Percentiles rank a stretch among this genome's conserved stretches.
phyloP scores from a whole-genome alignment of 2,329 filamentous ascomycete species.

The Coniochaeta ligniaria region DNA sequence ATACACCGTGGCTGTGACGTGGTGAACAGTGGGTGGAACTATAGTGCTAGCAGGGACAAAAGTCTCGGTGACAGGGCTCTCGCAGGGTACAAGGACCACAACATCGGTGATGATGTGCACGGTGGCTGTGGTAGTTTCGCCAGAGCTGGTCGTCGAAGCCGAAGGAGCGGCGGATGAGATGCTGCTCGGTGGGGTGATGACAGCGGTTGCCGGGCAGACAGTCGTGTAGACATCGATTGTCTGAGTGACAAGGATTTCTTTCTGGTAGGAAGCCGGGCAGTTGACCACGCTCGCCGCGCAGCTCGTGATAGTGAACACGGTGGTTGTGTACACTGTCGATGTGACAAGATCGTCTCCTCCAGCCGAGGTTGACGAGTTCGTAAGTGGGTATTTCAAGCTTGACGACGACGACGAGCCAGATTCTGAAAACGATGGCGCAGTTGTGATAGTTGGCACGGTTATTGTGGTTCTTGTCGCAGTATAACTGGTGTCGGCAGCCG shows the following conservation, averaged over 20 bases:
- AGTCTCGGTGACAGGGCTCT: slow-evolving; percentile 15
- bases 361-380: not conserved
- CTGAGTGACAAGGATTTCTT: slow-evolving; percentile 14
- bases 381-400: not conserved
- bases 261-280: slow-evolving; percentile 17
- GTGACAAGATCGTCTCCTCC: slow-evolving; percentile 7
- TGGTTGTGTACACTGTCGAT: slow-evolving; percentile 6
- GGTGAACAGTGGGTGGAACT: not conserved
- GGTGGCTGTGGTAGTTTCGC: not conserved
- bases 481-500: not conserved
- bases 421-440: not conserved
- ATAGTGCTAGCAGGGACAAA: slow-evolving; percentile 55
- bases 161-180: slow-evolving; percentile 2
- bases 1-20: slow-evolving; percentile 4
- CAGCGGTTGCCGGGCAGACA: slow-evolving; percentile 6
- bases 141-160: not conserved
- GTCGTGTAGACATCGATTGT: slow-evolving; percentile 9
- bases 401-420: not conserved
- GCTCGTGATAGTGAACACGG: slow-evolving; percentile 14
- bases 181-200: not conserved
- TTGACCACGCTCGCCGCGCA: slow-evolving; percentile 14
- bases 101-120: slow-evolving; percentile 12
- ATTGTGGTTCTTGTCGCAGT: not conserved
- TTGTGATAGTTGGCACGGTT: not conserved
- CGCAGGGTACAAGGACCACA: slow-evolving; percentile 13